A percentile compares a stretch with the other conserved stretches of the same genome.
phyloP scores from a whole-genome alignment of 2,329 filamentous ascomycete species.

The Raffaelea albimanens region DNA sequence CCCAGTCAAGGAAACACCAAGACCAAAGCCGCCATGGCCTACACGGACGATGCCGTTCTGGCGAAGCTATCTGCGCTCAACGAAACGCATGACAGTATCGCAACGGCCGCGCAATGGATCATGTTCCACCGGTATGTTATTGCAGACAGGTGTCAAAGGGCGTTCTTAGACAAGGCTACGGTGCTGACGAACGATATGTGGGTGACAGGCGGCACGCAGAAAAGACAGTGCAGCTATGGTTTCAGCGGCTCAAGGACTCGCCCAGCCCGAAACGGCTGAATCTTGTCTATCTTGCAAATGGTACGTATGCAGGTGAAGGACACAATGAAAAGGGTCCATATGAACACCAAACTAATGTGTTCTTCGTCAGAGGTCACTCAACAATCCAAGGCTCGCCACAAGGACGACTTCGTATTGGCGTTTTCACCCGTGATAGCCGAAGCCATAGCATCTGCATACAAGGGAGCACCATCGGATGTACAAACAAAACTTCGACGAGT shows the following conservation, averaged over 20 bases:
- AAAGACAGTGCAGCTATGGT: constrained; percentile 83
- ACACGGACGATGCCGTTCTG: constrained; percentile 89
- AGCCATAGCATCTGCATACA: constrained; percentile 83
- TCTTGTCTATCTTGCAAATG: constrained; percentile 90
- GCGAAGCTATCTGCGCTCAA: constrained; percentile 92
- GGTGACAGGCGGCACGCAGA: constrained; percentile 73
- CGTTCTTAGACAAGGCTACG: too few species aligned
- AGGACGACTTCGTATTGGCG: constrained; percentile 84
- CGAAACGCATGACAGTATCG: constrained; percentile 94
- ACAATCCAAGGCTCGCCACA: constrained; percentile 86
- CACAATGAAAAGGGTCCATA: too few species aligned
- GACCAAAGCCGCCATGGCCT: constrained; percentile 58
- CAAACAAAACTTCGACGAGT: constrained; percentile 83
- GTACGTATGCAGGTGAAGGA: too few species aligned
- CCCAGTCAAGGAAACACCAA: too few species aligned
- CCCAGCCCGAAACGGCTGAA: constrained; percentile 78
- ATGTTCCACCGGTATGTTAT: constrained; percentile 85
- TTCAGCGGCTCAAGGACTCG: constrained; percentile 81
- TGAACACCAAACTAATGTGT: too few species aligned
- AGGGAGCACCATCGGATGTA: constrained; percentile 74
- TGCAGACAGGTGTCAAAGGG: neutral
- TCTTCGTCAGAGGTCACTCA: constrained; percentile 71
- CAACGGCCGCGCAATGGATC: constrained; percentile 96
- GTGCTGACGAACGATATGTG: too few species aligned
- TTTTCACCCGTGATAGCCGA: constrained; percentile 90